Percentiles rank a stretch among this genome's conserved stretches.
These are phyloP conservation scores for Discostella pseudostelligera DNA, from an alignment of 108 stramenopile genomes.

Conservation along the genomic window DNA sequence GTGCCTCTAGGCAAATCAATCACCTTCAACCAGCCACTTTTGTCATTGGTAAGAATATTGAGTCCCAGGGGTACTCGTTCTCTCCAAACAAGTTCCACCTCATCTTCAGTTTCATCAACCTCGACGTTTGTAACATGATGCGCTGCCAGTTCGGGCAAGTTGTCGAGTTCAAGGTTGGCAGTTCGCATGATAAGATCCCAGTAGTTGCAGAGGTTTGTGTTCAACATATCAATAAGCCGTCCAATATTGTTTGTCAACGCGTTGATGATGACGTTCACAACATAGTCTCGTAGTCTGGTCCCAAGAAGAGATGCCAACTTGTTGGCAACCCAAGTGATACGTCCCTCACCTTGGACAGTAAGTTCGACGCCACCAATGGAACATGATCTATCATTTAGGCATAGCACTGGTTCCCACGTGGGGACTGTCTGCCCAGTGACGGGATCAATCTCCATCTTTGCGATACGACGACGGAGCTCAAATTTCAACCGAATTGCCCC, in stretches of 20 bases:
- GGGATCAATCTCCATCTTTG: conserved; percentile 24
- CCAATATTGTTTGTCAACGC: conserved; percentile 75
- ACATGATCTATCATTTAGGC: conserved; percentile 75
- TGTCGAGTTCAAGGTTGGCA: conserved; percentile 62
- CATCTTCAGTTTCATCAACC: conserved; percentile 41
- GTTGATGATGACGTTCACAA: conserved; percentile 62
- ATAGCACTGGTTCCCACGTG: conserved; percentile 84
- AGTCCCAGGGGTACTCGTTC: conserved; percentile 83
- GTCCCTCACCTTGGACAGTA: conserved; percentile 72
- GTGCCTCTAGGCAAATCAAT: conserved; percentile 90
- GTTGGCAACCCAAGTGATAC: conserved; percentile 82
- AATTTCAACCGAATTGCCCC: conserved; percentile 82
- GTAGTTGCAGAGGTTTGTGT: conserved; percentile 63
- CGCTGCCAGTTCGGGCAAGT: conserved; percentile 47
- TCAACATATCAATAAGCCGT: conserved; percentile 76
- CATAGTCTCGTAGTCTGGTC: conserved; percentile 75
- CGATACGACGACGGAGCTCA: conserved; percentile 67
- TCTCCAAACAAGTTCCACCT: conserved; percentile 83
- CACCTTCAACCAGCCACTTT: conserved; percentile 81
- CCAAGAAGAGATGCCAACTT: conserved; percentile 80
- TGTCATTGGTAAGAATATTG: conserved; percentile 84
- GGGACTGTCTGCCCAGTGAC: conserved; percentile 14
- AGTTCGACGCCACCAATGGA: conserved; percentile 77
- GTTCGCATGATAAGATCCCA: conserved; percentile 85
- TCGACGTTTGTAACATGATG: conserved; percentile 63